A percentile compares a stretch with the other conserved stretches of the same genome.
Conservation (phyloP, 1,139 yeast genomes). For the Diutina siamensis region DNA sequence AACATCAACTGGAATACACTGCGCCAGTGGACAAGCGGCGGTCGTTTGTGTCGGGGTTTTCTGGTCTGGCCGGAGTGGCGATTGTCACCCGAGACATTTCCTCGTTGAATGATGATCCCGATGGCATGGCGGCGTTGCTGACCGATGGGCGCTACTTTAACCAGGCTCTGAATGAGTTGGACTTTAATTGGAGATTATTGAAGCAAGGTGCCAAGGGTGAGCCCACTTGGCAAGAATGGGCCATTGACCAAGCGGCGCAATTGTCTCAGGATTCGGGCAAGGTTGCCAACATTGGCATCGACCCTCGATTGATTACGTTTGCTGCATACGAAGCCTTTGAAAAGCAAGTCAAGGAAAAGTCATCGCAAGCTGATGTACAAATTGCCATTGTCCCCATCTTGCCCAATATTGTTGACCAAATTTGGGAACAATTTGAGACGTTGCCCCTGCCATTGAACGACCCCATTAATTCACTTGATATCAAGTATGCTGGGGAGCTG, state of each 20-base stretch:
- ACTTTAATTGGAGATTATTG: constrained; percentile 75
- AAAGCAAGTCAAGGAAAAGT: constrained; percentile 14
- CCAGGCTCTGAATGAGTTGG: constrained; percentile 84
- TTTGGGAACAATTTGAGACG: constrained; percentile 52
- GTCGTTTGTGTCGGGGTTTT: constrained; percentile 77
- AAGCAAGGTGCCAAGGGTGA: constrained; percentile 69
- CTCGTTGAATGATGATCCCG: constrained; percentile 45
- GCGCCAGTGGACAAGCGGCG: constrained; percentile 73
- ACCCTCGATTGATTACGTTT: constrained; percentile 42
- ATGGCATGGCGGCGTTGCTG: constrained; percentile 66
- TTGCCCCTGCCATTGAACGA: constrained; percentile 31
- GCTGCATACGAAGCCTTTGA: constrained; percentile 21
- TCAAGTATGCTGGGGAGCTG: constrained; percentile 37
- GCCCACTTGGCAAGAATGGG: constrained; percentile 86
- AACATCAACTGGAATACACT: constrained; percentile 88
- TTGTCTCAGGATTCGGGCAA: constrained; percentile 30
- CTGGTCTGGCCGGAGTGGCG: constrained; percentile 94
- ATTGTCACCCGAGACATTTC: constrained; percentile 62
- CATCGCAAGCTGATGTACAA: constrained; percentile 7
- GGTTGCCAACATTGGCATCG: constrained; percentile 33
- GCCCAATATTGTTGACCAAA: constrained; percentile 61
- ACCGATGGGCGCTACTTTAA: constrained; percentile 94
- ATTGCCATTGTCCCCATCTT: constrained; percentile 53
- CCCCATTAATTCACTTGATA: constrained; percentile 30
- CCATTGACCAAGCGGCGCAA: constrained; percentile 51